A percentile compares a stretch with the other conserved stretches of the same genome.
These are phyloP conservation scores for Candida ponderosae DNA, from an alignment of 805 yeast genomes.

Conservation along the genomic window DNA sequence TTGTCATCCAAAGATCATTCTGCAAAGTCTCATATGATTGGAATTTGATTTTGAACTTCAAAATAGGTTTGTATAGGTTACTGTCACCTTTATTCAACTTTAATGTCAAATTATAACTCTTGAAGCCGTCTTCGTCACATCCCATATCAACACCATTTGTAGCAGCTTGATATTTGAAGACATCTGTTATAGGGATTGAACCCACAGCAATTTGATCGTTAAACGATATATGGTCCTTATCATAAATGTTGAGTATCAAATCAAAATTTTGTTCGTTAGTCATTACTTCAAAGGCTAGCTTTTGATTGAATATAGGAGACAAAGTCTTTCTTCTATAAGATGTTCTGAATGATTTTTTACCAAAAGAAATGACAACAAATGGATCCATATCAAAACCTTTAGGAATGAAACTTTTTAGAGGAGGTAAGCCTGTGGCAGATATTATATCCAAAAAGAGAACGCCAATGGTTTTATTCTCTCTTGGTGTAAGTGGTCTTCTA, in stretches of 20 bases:
- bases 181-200: conserved; percentile 44
- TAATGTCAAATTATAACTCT: conserved; percentile 28
- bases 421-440: conserved; percentile 73
- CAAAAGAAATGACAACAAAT: conserved; percentile 85
- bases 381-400: conserved; percentile 95
- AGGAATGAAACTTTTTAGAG: conserved; percentile 52
- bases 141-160: too few species aligned
- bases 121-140: conserved; percentile 12
- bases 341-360: conserved; percentile 79
- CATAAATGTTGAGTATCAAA: conserved; percentile 67
- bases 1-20: conserved; percentile 59
- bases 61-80: conserved; percentile 35
- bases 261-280: conserved; percentile 59
- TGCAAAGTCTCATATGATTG: conserved; percentile 59
- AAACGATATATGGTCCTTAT: conserved; percentile 74
- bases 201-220: conserved; percentile 78
- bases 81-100: conserved; percentile 16
- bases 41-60: conserved; percentile 56
- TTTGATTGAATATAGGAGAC: conserved; percentile 76
- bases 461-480: conserved; percentile 34
- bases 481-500: background rate
- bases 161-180: conserved; percentile 24
- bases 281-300: conserved; percentile 69
- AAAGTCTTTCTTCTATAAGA: conserved; percentile 77
- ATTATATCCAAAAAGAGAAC: conserved; percentile 71